Conservation (phyloP, 495 filamentous ascomycete species). For the Bacidia rubella region DNA sequence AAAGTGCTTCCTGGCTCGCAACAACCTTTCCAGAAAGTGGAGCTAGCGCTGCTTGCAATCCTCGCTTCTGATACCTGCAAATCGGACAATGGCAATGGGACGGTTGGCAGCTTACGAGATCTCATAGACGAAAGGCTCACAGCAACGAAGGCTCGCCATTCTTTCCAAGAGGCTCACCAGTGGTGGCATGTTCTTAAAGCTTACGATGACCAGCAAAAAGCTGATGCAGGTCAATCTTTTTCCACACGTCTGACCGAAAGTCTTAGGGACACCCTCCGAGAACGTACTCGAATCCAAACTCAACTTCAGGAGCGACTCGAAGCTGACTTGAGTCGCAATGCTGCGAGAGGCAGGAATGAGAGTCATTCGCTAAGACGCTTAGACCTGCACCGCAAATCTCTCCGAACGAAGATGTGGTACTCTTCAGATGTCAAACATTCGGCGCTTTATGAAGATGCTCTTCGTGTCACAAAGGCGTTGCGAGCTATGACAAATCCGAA, state of each 20-base stretch:
- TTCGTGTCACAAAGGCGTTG: constrained; percentile 71
- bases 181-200: constrained; percentile 11
- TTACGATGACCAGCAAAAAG: neutral
- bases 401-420: constrained; percentile 98
- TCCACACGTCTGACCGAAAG: neutral
- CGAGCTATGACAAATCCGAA: constrained; percentile 69
- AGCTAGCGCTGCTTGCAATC: no score
- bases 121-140: constrained; percentile 7
- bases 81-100: no score
- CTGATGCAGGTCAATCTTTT: neutral
- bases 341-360: neutral
- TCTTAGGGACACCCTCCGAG: neutral
- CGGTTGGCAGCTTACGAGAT: neutral
- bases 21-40: no score
- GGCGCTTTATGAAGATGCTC: constrained; percentile 75
- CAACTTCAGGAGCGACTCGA: neutral
- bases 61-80: no score
- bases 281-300: neutral
- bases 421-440: constrained; percentile 92
- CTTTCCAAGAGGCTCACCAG: constrained; percentile 8
- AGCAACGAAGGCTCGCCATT: neutral
- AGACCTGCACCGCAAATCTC: constrained; percentile 30
- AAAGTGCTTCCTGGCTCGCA: no score
- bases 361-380: neutral
- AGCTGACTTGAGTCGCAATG: neutral